Conservation (phyloP, 106 monocot genomes). For the Xerophyta viscosa region DNA sequence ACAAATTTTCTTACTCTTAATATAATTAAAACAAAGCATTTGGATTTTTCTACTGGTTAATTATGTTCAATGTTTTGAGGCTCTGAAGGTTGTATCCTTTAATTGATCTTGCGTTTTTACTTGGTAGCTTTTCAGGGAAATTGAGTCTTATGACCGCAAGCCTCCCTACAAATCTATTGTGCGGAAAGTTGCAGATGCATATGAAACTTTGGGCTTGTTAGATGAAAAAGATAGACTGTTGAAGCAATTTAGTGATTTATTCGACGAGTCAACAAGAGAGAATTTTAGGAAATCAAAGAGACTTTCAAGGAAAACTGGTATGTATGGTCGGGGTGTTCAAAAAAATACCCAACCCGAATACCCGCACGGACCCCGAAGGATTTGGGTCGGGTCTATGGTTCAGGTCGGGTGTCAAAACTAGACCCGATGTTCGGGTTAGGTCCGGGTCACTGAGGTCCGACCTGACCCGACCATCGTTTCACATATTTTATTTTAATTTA, state of each 20-base stretch:
- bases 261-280: slow-evolving; percentile 15
- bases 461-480: too few species aligned
- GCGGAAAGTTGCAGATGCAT: slow-evolving; percentile 91
- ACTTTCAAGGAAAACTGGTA: slow-evolving; percentile 14
- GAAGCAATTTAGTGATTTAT: slow-evolving; percentile 60
- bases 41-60: too few species aligned
- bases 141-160: slow-evolving; percentile 73
- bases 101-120: too few species aligned
- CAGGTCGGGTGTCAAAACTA: background rate
- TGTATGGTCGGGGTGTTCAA: background rate
- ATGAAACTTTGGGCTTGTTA: slow-evolving; percentile 59
- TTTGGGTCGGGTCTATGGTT: background rate
- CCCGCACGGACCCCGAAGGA: too few species aligned
- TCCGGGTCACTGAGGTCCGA: too few species aligned
- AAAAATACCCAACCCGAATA: background rate
- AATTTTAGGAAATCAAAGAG: slow-evolving; percentile 22
- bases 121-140: slow-evolving; percentile 64
- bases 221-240: slow-evolving; percentile 62
- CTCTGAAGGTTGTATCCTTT: too few species aligned
- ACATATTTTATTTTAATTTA: too few species aligned
- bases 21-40: background rate
- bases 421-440: too few species aligned
- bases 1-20: too few species aligned
- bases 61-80: too few species aligned
- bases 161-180: slow-evolving; percentile 72